phyloP scores from a whole-genome alignment of 177 flowering plant species.

The Tripterygium wilfordii region DNA sequence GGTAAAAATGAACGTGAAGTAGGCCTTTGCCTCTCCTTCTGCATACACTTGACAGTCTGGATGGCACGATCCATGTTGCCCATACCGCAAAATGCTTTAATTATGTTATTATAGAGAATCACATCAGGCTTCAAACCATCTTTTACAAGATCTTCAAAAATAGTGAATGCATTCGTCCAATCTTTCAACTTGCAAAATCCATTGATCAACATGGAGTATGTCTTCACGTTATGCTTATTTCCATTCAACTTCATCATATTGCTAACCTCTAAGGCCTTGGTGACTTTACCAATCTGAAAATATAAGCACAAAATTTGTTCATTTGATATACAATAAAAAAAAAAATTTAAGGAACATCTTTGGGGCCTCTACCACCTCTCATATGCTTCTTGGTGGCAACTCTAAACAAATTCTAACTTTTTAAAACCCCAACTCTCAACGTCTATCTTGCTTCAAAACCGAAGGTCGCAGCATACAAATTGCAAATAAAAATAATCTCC shows the following conservation, averaged over 20 bases:
- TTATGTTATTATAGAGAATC: slow-evolving; percentile 88
- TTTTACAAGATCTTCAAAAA: slow-evolving; percentile 76
- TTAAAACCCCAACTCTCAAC: too few relatives aligned
- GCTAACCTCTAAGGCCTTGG: slow-evolving; percentile 82
- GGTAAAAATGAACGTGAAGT: slow-evolving; percentile 88
- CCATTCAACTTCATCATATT: slow-evolving; percentile 67
- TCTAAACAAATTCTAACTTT: too few relatives aligned
- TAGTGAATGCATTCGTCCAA: slow-evolving; percentile 94
- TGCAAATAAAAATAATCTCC: too few relatives aligned
- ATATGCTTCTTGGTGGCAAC: too few relatives aligned
- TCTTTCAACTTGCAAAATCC: slow-evolving; percentile 83
- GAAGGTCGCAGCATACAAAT: too few relatives aligned
- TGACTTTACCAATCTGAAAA: slow-evolving; percentile 74
- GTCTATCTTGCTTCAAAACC: too few relatives aligned
- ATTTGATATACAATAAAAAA: not conserved
- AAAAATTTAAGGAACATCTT: too few relatives aligned
- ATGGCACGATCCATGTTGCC: slow-evolving; percentile 94
- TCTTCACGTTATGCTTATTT: slow-evolving; percentile 87
- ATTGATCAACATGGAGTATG: slow-evolving; percentile 92
- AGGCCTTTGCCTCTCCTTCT: slow-evolving; percentile 67
- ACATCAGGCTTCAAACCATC: slow-evolving; percentile 90
- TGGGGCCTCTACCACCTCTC: too few relatives aligned
- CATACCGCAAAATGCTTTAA: slow-evolving; percentile 94
- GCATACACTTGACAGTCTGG: slow-evolving; percentile 74
- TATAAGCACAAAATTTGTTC: slow-evolving; percentile 5